These are phyloP conservation scores for Apiospora saccharicola DNA, from an alignment of 2,329 filamentous ascomycete species.

Conservation along the genomic window DNA sequence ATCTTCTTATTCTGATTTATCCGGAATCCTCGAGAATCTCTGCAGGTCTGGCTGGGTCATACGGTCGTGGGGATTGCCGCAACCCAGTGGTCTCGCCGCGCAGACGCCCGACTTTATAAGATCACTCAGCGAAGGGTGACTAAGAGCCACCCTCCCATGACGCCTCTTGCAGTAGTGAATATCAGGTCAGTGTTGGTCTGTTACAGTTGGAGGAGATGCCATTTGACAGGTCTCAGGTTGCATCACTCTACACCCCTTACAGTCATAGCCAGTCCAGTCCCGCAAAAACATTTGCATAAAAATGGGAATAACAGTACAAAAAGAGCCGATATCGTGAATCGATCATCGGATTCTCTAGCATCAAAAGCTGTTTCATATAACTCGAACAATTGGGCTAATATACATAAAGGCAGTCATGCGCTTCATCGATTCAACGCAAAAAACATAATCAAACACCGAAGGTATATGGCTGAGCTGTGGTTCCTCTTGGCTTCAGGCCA, in stretches of 20 bases:
- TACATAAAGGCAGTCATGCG: neutral
- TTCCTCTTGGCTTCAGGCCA: neutral
- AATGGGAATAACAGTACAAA: neutral
- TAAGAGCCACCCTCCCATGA: neutral
- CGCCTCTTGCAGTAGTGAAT: neutral
- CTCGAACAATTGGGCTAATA: neutral
- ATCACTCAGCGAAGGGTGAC: neutral
- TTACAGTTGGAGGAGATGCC: neutral
- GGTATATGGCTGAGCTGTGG: neutral
- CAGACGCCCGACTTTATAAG: neutral
- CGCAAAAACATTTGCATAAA: neutral
- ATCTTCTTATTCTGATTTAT: neutral
- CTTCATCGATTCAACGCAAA: neutral
- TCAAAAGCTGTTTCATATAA: neutral
- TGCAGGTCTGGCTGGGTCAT: neutral
- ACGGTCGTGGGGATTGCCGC: neutral
- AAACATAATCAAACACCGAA: slow-evolving; percentile 11
- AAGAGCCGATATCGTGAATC: neutral
- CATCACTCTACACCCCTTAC: neutral
- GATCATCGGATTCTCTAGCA: neutral
- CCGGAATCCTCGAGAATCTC: neutral
- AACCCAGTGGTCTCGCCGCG: neutral
- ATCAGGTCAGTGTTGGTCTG: neutral
- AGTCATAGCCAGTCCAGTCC: neutral
- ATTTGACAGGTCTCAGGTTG: neutral